These are phyloP conservation scores for Aspergillus unguis DNA, from an alignment of 2,329 filamentous ascomycete genomes.

Conservation along the genomic window DNA sequence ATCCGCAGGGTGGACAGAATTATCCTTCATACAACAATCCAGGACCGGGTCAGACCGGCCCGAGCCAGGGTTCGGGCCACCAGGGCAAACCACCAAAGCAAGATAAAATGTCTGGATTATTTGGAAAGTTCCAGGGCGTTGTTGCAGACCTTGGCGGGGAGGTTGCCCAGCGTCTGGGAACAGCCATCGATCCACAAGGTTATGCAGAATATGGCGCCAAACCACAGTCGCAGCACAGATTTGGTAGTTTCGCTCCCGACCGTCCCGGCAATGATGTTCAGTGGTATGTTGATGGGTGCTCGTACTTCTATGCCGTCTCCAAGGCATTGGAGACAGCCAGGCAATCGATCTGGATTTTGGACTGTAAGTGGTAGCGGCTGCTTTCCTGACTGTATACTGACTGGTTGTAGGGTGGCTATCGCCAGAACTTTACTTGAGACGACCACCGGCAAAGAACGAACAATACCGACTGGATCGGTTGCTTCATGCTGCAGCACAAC, in stretches of 20 bases:
- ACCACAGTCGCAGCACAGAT: constrained; percentile 51
- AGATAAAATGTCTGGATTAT: constrained; percentile 45
- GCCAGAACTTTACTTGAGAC: constrained; percentile 79
- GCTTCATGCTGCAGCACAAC: constrained; percentile 75
- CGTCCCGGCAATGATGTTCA: constrained; percentile 70
- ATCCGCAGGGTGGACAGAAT: neutral
- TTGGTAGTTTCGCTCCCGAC: constrained; percentile 67
- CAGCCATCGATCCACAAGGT: constrained; percentile 46
- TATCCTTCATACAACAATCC: constrained; percentile 21
- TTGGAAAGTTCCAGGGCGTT: constrained; percentile 55
- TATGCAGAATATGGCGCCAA: constrained; percentile 45
- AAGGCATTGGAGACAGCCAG: constrained; percentile 72
- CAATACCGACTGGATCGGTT: constrained; percentile 79
- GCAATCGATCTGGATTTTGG: constrained; percentile 78
- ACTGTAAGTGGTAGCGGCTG: constrained; percentile 50
- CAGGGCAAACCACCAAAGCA: constrained; percentile 30
- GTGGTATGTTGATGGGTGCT: constrained; percentile 83
- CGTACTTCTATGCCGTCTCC: constrained; percentile 82
- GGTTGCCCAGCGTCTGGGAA: constrained; percentile 49
- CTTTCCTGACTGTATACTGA: constrained; percentile 3
- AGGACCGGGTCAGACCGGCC: constrained; percentile 22
- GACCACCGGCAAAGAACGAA: constrained; percentile 77
- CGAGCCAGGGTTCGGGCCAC: constrained; percentile 24
- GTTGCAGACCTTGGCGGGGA: constrained; percentile 51
- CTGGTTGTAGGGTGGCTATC: constrained; percentile 66